phyloP scores from a whole-genome alignment of 768 basidiomycete species.

The Tylopilus intermedius region DNA sequence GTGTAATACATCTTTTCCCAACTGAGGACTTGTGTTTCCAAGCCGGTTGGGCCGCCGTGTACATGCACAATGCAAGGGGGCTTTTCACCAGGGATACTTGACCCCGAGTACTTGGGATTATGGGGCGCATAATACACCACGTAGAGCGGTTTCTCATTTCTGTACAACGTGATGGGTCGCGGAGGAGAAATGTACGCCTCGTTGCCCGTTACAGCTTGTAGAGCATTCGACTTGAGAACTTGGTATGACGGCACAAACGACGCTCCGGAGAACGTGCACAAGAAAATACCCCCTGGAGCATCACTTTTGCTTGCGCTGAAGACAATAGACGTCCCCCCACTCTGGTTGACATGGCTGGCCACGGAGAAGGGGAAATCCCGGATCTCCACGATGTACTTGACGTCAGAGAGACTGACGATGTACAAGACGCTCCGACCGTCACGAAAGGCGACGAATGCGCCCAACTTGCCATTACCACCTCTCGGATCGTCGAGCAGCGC shows the following conservation, averaged over 20 bases:
- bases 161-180: constrained; percentile 40
- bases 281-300: constrained; percentile 28
- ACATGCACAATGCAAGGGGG: constrained; percentile 64
- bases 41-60: constrained; percentile 70
- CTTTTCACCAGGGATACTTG: constrained; percentile 43
- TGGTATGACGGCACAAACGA: constrained; percentile 22
- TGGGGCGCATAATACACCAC: constrained; percentile 63
- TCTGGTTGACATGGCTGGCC: constrained; percentile 21
- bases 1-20: constrained; percentile 65
- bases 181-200: constrained; percentile 43
- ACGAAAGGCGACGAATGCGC: constrained; percentile 29
- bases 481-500: constrained; percentile 37
- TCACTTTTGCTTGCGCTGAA: constrained; percentile 34
- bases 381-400: constrained; percentile 23
- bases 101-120: constrained; percentile 55
- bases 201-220: constrained; percentile 4
- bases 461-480: constrained; percentile 17
- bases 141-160: constrained; percentile 42
- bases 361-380: constrained; percentile 33
- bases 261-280: constrained; percentile 23
- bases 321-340: constrained; percentile 23
- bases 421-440: constrained; percentile 35
- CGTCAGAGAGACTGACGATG: constrained; percentile 24
- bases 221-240: constrained; percentile 25
- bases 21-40: constrained; percentile 41